Percentiles rank a stretch among this genome's conserved stretches.
Evolutionary conservation across 371 early-diverging fungal species (phyloP).

Genomic region (Amoeboradix gromovi): DNA sequence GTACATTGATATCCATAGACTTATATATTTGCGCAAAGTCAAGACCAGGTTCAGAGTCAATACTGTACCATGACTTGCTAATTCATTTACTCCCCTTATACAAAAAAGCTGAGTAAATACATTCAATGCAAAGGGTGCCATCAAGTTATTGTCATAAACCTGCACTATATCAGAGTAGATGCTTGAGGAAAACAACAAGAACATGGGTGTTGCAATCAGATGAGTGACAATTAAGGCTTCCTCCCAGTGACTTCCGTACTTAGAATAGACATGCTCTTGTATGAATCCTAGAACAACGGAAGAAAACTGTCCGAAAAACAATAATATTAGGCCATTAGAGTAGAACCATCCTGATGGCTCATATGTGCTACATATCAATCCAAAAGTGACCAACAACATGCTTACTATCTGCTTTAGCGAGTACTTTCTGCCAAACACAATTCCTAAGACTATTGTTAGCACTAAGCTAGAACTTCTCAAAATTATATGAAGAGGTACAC

Average conservation of each 20-base stretch:
- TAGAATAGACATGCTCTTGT: background rate
- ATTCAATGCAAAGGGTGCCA: background rate
- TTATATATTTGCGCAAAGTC: background rate
- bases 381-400: background rate
- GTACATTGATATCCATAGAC: background rate
- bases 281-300: background rate
- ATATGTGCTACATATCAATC: background rate
- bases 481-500: background rate
- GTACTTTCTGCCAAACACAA: background rate
- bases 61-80: background rate
- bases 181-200: background rate
- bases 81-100: background rate
- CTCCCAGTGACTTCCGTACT: background rate
- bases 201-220: background rate
- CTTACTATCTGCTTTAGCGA: background rate
- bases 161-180: background rate
- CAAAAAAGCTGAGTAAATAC: background rate
- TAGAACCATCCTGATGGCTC: background rate
- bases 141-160: background rate
- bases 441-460: background rate
- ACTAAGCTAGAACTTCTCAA: background rate
- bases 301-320: background rate
- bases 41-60: background rate
- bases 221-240: background rate
- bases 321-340: background rate